phyloP scores from a whole-genome alignment of 2,329 filamentous ascomycete species.

The Zymoseptoria tritici region DNA sequence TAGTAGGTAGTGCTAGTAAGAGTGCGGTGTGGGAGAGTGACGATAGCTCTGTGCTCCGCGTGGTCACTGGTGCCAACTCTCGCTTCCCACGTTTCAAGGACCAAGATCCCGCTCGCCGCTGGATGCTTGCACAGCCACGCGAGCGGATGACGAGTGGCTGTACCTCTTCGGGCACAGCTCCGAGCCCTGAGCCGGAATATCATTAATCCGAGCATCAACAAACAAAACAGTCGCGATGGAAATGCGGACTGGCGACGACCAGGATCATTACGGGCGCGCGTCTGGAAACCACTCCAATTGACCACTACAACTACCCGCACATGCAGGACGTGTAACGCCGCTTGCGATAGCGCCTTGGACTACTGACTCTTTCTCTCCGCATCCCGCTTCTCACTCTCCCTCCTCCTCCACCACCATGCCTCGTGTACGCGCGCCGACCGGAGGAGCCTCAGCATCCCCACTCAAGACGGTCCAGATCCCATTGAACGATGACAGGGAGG shows the following conservation, averaged over 20 bases:
- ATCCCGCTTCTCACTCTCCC: not conserved
- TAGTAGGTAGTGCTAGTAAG: too few relatives aligned
- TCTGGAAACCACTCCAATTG: not conserved
- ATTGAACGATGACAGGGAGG: conserved; percentile 87
- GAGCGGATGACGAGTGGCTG: not conserved
- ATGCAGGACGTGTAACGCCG: not conserved
- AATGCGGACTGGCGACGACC: not conserved
- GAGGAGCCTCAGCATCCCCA: conserved; percentile 46
- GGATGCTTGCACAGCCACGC: not conserved
- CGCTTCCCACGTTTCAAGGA: not conserved
- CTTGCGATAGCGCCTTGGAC: not conserved
- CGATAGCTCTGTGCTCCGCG: not conserved
- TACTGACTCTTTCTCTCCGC: not conserved
- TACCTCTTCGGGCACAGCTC: not conserved
- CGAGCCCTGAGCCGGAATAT: not conserved
- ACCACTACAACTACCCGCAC: not conserved
- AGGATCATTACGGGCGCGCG: not conserved
- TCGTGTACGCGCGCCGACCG: conserved; percentile 35
- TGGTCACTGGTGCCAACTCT: not conserved
- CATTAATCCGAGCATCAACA: not conserved
- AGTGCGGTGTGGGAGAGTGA: not conserved
- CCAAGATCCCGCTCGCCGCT: not conserved
- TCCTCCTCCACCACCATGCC: conserved; percentile 24
- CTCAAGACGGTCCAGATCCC: conserved; percentile 63
- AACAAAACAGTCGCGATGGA: not conserved